Evolutionary conservation across 805 yeast species (phyloP), one percentile per base, ranked within the genome.

Genomic region (Metschnikowia henanensis): DNA sequence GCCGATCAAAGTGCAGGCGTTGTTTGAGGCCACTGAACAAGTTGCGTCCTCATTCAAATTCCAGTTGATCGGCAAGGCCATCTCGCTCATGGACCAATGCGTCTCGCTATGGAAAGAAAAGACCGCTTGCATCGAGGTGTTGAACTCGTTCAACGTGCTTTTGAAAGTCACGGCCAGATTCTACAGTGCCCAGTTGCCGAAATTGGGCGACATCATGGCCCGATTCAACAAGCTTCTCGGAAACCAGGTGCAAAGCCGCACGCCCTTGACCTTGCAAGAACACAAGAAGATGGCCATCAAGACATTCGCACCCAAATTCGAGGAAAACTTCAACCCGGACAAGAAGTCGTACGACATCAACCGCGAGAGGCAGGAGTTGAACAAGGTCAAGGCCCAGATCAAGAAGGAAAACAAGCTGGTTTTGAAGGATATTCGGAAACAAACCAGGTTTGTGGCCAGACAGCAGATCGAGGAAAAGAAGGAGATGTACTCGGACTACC

Each of bases 241-340:
- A 16, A 69, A 73, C 49, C 43, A 56, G 35, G 13, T 32, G 10
- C 47, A 41, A 9, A 58, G 61, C 35, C 56, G 69, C 35, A 69
- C 62, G 45, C 97, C 97, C 45, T 76, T 94, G 56, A 71, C 80
- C 13, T 74, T 94, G 50, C 99, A 94, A 68, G 69, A 79, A 6
- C 97, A 91, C 70, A 80, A 79, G 58, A 89, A 95, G 19, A 61
- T 94, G 43, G 86, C 96, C 3, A 86, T 94, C 58, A 83, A 90
- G 31, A 78, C 96, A 2, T 78, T 77, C 57, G 85, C 90, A 29
- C 99, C 99, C 52, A 83, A 87, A 66, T 94, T 85, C 62, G 97
- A 92, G 68, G 98, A 89, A 59, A 89, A 90, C 73, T 94, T 84
- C 79, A 92, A 91, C 69, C 96, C 97, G 44, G 97, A 89, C 61